Evolutionary conservation across 1,284 basidiomycete genomes (phyloP), one percentile per base, ranked within the genome.

Genomic region (Fomitopsis schrenkii): DNA sequence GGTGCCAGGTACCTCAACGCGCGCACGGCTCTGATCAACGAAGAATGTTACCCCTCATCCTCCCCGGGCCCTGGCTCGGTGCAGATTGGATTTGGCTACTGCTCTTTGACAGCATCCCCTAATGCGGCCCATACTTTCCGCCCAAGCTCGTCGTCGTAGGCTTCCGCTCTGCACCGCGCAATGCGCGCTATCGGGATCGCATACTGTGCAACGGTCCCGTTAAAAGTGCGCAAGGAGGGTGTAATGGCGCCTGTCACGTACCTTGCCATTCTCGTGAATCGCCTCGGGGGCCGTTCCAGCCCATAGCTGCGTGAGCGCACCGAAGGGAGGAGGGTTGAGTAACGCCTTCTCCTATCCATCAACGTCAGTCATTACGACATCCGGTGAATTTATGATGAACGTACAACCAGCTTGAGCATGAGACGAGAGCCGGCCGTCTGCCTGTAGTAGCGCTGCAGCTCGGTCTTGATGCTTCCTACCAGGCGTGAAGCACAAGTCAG

Each of bases 301-400:
- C 63, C 77, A 86, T 1, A 87, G 71, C 58, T 80, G 81, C 0
- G 81, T 86, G 9, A 84, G 71, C 0, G 79, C 79, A 14, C 84
- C 84, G 26, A 62, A 59, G 12, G 58, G 50, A 19, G 60, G 55
- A 26, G 64, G 62, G 30, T 60, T 57, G 8, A 62, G 40, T 52
- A 63, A 28, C 30, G 56, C 41, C 19, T 55, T 46, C 57, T 59
- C 30, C 38, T 67, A 68, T 1, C 74, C 57, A 15, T 69, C 36
- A 35, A 48, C 38, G 28, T 3, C 0, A 12, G n/a, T 30, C 46
- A 48, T 26, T 3, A 30, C 1, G 28, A 14, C 35, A 12, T 12
- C 35, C 35, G 2, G 19, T 10, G 26, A 41, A 50, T 38, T 30
- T n/a, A 3, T 10, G 63, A 33, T 26, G 50, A 2, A 55, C 61